Evolutionary conservation across 176 grass and related monocot genomes (phyloP).

Genomic region (Carex myosuroides): DNA sequence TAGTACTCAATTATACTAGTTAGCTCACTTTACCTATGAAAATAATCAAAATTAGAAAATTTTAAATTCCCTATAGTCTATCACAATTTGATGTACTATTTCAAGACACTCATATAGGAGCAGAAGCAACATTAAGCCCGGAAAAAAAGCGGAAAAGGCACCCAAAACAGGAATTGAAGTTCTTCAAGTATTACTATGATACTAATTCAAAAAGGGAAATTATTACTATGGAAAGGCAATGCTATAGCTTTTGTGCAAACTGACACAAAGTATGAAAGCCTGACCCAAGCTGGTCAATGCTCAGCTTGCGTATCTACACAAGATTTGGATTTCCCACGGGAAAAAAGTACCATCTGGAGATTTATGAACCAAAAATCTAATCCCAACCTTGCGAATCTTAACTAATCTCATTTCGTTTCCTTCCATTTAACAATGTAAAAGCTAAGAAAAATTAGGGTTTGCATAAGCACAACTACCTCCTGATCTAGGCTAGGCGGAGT

Average conservation of each 20-base stretch:
- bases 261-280: neutral
- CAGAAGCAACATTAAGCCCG: neutral
- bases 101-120: neutral
- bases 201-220: neutral
- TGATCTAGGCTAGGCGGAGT: neutral
- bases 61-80: neutral
- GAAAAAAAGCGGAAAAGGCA: too few relatives aligned
- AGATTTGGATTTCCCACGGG: neutral
- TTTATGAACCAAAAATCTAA: neutral
- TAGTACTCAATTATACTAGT: neutral
- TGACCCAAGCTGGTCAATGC: neutral
- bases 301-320: neutral
- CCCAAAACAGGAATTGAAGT: neutral
- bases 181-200: neutral
- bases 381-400: neutral
- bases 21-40: neutral
- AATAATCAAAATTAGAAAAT: neutral
- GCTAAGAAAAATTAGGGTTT: conserved; percentile 13
- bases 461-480: neutral
- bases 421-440: neutral
- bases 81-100: conserved; percentile 4
- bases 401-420: neutral
- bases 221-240: neutral
- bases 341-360: neutral
- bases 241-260: neutral